Conservation (phyloP, 2,329 filamentous ascomycete genomes). For the Aureobasidium musti region DNA sequence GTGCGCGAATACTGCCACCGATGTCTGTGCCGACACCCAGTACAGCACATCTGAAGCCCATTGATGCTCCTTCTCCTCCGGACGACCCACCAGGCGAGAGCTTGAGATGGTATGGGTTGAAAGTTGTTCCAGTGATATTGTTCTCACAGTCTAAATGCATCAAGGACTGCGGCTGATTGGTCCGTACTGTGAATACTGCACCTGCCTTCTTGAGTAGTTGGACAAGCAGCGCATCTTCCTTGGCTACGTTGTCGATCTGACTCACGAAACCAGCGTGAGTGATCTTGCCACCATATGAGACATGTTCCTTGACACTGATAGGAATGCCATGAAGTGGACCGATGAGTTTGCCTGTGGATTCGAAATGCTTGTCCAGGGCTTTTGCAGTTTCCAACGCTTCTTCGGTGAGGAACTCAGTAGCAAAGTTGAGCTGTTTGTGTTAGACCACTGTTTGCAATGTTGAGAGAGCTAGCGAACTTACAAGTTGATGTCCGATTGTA, state of each 20-base stretch:
- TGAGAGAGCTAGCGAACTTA: constrained; percentile 33
- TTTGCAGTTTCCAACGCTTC: constrained; percentile 45
- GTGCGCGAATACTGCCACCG: constrained; percentile 53
- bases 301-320: constrained; percentile 34
- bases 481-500: constrained; percentile 57
- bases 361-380: constrained; percentile 47
- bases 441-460: neutral
- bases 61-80: constrained; percentile 59
- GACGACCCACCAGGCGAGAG: constrained; percentile 57
- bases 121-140: constrained; percentile 56
- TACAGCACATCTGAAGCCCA: constrained; percentile 55
- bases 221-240: constrained; percentile 53
- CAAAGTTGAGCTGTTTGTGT: constrained; percentile 43
- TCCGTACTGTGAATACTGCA: constrained; percentile 55
- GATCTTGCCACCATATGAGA: constrained; percentile 32
- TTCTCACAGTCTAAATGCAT: constrained; percentile 58
- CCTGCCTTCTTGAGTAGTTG: constrained; percentile 54
- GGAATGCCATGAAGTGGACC: constrained; percentile 39
- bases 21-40: constrained; percentile 61
- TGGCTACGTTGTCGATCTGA: constrained; percentile 54
- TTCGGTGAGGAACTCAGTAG: constrained; percentile 47
- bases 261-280: constrained; percentile 44
- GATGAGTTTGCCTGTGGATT: constrained; percentile 43
- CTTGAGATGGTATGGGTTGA: constrained; percentile 56
- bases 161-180: constrained; percentile 57